Base-by-base conservation (phyloP, 1,139 yeast species). In the Maudiozyma humilis region DNA sequence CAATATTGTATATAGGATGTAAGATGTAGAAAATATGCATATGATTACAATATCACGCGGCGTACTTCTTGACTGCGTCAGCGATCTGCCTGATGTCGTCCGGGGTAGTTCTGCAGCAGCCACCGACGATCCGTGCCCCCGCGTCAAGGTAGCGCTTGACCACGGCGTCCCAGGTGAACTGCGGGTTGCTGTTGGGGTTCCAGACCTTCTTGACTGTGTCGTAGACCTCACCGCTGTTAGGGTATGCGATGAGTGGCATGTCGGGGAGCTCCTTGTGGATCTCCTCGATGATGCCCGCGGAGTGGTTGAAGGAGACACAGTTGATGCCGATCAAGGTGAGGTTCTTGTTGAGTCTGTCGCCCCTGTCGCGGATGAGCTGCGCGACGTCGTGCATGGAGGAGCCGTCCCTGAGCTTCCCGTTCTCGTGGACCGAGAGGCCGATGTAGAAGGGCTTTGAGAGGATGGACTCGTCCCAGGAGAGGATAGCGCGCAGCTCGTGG, bases 161-260 rank as follows among this genome's bases (percentile, higher is more conserved):
- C 8, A 49, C 45, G 2, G 48, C 42, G n/a, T 56, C 54, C 63
- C 63, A 59, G 15, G 49, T 47, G 15, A 31, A 18, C 3, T 31
- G 32, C 13, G 44, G 41, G 14, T 40, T 31, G 4, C 27, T 36
- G 16, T 45, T 38, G n/a, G 44, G 41, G 10, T 44, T 30, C 59
- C 59, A 60, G 15, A 46, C 47, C 46, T 55, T 54, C 25, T 46
- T 51, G 7, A 44, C 55, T 18, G 57, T 50, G 40, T 58, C 59
- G 42, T 57, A 59, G 8, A 57, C 47, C 45, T 59, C 63, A 14
- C 63, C 63, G 41, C 63, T 58, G 46, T 59, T 59, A 32, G 63
- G 63, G 38, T 57, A 59, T 7, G 48, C 55, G 19, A 57, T 45
- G 17, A 56, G 38, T 5, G 57, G 54, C 34, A 57, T 18, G 4